Conservation (phyloP, 305 asterid species). For the Fraxinus paxiana region DNA sequence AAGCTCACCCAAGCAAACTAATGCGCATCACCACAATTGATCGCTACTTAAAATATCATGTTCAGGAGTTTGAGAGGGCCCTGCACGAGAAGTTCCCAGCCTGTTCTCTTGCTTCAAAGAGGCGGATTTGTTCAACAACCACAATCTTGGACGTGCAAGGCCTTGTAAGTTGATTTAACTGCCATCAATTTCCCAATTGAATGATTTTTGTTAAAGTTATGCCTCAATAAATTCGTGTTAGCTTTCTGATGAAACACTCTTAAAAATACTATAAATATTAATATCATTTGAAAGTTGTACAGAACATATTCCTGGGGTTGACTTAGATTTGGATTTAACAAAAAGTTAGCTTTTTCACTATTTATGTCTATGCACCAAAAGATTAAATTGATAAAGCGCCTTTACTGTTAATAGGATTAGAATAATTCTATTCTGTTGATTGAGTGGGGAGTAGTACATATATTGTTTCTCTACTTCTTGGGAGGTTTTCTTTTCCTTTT, state of each 20-base stretch:
- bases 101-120: conserved; percentile 83
- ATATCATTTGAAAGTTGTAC: background rate
- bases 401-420: background rate
- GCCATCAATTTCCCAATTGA: conserved; percentile 19
- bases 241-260: conserved; percentile 1
- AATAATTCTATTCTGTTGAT: conserved; percentile 10
- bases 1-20: conserved; percentile 80
- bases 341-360: background rate
- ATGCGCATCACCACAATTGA: conserved; percentile 75
- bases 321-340: background rate
- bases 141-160: conserved; percentile 93
- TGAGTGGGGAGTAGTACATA: background rate
- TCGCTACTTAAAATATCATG: conserved; percentile 81
- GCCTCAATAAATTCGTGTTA: background rate
- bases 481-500: conserved; percentile 18
- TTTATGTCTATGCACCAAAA: conserved; percentile 1
- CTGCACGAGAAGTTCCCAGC: conserved; percentile 86
- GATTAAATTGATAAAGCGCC: conserved; percentile 4
- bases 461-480: conserved; percentile 7
- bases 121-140: conserved; percentile 72
- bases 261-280: background rate
- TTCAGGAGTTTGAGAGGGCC: conserved; percentile 87
- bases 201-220: conserved; percentile 16
- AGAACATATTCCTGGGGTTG: background rate
- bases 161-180: conserved; percentile 55